Evolutionary conservation across 352 stramenopile genomes (phyloP), one percentile per base, ranked within the genome.

Genomic region (Phytophthora europaea): DNA sequence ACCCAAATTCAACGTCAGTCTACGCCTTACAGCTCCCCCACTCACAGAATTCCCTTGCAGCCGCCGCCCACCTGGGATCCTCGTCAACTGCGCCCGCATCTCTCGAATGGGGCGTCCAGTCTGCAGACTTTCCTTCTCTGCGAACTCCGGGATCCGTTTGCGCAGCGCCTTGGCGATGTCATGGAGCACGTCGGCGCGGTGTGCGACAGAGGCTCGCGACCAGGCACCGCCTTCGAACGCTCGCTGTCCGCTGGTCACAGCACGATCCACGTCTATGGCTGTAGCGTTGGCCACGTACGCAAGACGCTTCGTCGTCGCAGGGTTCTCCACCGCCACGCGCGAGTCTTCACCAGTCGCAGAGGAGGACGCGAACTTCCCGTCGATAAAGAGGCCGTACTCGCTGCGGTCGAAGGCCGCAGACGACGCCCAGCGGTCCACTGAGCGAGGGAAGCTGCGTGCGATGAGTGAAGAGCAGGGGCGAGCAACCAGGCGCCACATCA

Each of bases 81-180:
- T 80, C 22, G 66, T 69, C 38, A 88, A 79, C 61, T 87, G 77
- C 47, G 82, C 81, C 45, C 78, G 73, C 79, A 90, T 90, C 65
- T 92, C 85, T 23, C 81, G 67, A 40, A 89, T 87, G n/a, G 85
- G 84, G 3, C 85, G 79, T 31, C 85, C 85, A 20, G 82, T 93
- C 57, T 91, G 79, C 28, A 87, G 58, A 69, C 78, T 89, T 67
- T 93, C 84, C 52, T 85, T 81, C 72, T 84, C 76, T 15, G 79
- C 78, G 26, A 92, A 83, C 64, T 89, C 79, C 23, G 74, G 70
- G 38, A 85, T 78, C 13, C 78, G 68, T 33, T 55, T 66, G 3
- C 81, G 80, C 58, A 90, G 45, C 34, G 73, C 70, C 10, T 72
- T 67, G 13, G 79, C 84, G 33, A 88, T 80, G 50, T 68, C 48